These are phyloP conservation scores for Aspergillus floridensis DNA, from an alignment of 2,329 filamentous ascomycete species.

Conservation along the genomic window DNA sequence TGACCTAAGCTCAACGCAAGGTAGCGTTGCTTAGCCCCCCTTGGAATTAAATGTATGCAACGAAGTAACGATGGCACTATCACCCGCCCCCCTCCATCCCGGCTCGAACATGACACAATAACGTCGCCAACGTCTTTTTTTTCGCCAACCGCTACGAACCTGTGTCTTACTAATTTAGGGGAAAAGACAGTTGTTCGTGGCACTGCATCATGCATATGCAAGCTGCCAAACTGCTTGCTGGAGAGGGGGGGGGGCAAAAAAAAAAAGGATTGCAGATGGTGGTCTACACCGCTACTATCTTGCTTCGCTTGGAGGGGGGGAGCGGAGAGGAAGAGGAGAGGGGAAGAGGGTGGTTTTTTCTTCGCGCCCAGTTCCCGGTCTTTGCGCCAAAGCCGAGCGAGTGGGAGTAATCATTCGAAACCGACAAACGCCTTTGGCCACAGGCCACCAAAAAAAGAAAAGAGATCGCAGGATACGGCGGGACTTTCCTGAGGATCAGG, in stretches of 20 bases:
- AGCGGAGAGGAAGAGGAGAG: too few relatives aligned
- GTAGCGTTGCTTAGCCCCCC: too few relatives aligned
- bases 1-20: too few relatives aligned
- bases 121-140: not conserved
- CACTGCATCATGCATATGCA: not conserved
- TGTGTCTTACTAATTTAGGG: too few relatives aligned
- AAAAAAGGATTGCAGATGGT: not conserved
- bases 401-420: too few relatives aligned
- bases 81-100: not conserved
- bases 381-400: not conserved
- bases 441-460: not conserved
- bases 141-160: not conserved
- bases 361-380: not conserved
- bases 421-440: not conserved
- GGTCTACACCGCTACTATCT: not conserved
- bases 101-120: not conserved
- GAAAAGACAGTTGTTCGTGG: not conserved
- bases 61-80: not conserved
- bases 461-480: not conserved
- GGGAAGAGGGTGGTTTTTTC: too few relatives aligned
- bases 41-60: too few relatives aligned
- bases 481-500: not conserved
- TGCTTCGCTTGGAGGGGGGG: too few relatives aligned
- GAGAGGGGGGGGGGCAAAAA: not conserved
- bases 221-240: not conserved